A percentile compares a stretch with the other conserved stretches of the same genome.
Conservation (phyloP, 202 grass and related monocot genomes). For the Schoenoplectus tabernaemontani region DNA sequence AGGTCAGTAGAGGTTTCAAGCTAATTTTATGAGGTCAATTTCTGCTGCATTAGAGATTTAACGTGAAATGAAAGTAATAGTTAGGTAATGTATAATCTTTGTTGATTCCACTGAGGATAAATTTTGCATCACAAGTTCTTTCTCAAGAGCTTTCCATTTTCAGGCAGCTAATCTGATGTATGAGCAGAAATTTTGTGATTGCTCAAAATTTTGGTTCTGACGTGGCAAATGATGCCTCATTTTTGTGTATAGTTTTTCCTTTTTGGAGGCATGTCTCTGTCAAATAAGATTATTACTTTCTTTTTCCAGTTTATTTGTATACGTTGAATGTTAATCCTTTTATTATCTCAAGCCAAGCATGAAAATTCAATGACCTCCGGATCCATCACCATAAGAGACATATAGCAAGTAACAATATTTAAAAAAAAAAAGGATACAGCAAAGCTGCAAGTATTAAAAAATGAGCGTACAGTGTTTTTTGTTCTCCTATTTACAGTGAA, state of each 20-base stretch:
- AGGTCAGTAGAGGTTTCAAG: constrained; percentile 4
- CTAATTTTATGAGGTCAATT: constrained; percentile 10
- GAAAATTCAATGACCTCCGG: background rate
- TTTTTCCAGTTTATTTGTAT: background rate
- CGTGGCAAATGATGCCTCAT: background rate
- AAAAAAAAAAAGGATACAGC: background rate
- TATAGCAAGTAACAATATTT: background rate
- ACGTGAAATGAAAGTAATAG: constrained; percentile 10
- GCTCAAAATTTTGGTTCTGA: constrained; percentile 21
- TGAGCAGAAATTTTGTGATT: constrained; percentile 19
- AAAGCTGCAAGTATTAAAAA: background rate
- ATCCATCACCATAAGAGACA: background rate
- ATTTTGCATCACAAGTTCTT: constrained; percentile 14
- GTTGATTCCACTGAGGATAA: background rate
- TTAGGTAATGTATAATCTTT: constrained; percentile 17
- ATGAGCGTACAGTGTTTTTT: background rate
- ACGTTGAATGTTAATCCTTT: background rate
- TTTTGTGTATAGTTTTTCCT: background rate
- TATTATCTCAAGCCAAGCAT: background rate
- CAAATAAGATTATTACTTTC: background rate
- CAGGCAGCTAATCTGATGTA: constrained; percentile 19
- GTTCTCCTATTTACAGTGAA: background rate
- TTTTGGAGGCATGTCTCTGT: background rate
- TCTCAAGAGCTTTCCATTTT: constrained; percentile 8
- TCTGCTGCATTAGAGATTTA: constrained; percentile 12